These are phyloP conservation scores for Rhodotorula sp. DNA, from an alignment of 1,284 basidiomycete species.

Conservation along the genomic window DNA sequence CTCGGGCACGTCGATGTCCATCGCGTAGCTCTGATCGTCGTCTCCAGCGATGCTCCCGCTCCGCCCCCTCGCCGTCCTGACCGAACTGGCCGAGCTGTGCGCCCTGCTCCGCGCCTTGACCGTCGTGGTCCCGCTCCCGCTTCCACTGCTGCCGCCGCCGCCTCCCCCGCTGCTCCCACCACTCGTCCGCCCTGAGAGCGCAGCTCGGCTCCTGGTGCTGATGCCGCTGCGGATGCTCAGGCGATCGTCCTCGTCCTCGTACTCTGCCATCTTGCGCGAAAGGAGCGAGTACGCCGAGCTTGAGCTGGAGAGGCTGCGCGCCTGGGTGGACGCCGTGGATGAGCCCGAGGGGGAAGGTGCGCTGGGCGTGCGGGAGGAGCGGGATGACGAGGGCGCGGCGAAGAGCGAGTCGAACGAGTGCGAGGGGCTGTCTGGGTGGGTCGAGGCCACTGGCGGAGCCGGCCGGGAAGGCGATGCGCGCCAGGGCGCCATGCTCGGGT, in stretches of 20 bases:
- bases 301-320: constrained; percentile 17
- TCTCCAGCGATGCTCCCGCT: not conserved
- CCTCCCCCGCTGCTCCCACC: no score
- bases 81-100: constrained; percentile 25
- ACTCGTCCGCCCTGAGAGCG: not conserved
- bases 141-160: not conserved
- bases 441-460: constrained; percentile 29
- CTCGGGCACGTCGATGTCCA: not conserved
- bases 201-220: not conserved
- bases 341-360: not conserved
- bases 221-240: constrained; percentile 15
- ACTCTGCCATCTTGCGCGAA: constrained; percentile 21
- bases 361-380: not conserved
- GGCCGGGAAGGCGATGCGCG: constrained; percentile 17
- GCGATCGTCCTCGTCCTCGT: constrained; percentile 20
- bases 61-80: constrained; percentile 6
- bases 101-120: constrained; percentile 11
- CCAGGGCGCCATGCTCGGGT: constrained; percentile 2
- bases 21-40: not conserved
- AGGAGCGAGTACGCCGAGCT: constrained; percentile 24
- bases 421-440: not conserved
- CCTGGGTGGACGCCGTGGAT: not conserved
- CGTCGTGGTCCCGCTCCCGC: not conserved
- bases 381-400: constrained; percentile 12
- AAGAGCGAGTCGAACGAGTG: constrained; percentile 24